A percentile compares a stretch with the other conserved stretches of the same genome.
phyloP scores from a whole-genome alignment of 1,284 basidiomycete genomes.

The Fomes fomentarius region DNA sequence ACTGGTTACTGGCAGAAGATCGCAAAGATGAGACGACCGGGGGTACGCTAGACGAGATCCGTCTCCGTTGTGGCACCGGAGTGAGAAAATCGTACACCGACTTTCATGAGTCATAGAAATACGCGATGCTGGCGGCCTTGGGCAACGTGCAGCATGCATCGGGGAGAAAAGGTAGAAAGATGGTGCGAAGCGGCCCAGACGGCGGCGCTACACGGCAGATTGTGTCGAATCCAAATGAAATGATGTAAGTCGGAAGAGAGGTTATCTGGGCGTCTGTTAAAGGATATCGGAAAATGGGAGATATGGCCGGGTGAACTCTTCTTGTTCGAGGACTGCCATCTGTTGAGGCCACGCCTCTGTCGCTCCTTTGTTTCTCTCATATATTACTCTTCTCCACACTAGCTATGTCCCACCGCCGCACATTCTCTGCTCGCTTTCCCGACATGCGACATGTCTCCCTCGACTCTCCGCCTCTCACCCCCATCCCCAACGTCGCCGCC shows the following conservation, averaged over 20 bases:
- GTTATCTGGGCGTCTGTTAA: background rate
- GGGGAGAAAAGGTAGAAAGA: background rate
- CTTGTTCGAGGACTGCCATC: constrained; percentile 7
- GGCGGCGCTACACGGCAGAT: background rate
- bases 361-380: constrained; percentile 24
- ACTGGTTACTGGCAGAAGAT: no score
- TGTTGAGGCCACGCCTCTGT: constrained; percentile 24
- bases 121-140: background rate
- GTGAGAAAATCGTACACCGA: no score
- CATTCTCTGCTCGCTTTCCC: constrained; percentile 34
- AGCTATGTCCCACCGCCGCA: constrained; percentile 37
- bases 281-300: background rate
- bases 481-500: constrained; percentile 30
- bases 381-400: constrained; percentile 12
- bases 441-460: constrained; percentile 31
- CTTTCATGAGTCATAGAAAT: no score
- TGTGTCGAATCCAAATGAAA: background rate
- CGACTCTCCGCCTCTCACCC: constrained; percentile 35
- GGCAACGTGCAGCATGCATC: background rate
- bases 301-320: background rate
- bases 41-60: no score
- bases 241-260: background rate
- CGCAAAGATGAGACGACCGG: background rate
- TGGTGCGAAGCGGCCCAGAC: background rate
- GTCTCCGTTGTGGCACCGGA: no score